Base-by-base conservation (phyloP, 2,329 filamentous ascomycete genomes). In the Akanthomyces lecanii region DNA sequence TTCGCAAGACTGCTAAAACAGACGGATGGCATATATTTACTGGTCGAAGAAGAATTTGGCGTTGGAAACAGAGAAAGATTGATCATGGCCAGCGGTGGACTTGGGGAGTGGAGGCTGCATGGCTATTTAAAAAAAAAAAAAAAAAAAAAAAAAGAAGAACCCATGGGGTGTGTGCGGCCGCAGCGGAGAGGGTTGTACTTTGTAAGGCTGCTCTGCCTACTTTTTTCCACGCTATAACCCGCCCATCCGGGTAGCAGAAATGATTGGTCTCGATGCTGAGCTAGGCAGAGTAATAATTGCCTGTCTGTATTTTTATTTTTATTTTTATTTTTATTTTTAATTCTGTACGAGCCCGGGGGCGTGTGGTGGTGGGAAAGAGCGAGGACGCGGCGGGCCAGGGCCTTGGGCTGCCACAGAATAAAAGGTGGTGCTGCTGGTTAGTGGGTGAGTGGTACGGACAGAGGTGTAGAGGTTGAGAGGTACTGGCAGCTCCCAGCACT, bases 241-340 rank as follows among this genome's bases (percentile, higher is more conserved):
- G 57, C 25, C 57, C 47, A 52, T 60, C 47, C 45, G 38, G 47
- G 36, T 60, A 23, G 21, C 57, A 60, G 57, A 52, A 8, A 44
- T 60, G 57, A 60, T 60, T 60, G 57, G 57, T 28, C 47, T 59
- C 36, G n/a, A 57, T 36, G 54, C 25, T 28, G 55, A 38, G 25
- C 40, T 33, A 59, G 44, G 40, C 33, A 58, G 56, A 40, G 33
- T 59, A 40, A 59, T 28, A 40, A 16, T 40, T 40, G 38, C 38
- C 38, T 45, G 51, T 54, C 30, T 25, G 21, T 59, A 23, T 21
- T 11, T 14, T 14, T 56, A 30, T 18, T 48, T 33, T 23, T 48
- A 48, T 23, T 48, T 48, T 25, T 48, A 12, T 48, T 18, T 40
- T 38, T 47, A 21, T n/a, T 42, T n/a, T 42, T 56, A 33, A 30